Evolutionary conservation across 2,329 filamentous ascomycete genomes (phyloP), one percentile per base, ranked within the genome.

Genomic region (Exophiala lecanii-corni): DNA sequence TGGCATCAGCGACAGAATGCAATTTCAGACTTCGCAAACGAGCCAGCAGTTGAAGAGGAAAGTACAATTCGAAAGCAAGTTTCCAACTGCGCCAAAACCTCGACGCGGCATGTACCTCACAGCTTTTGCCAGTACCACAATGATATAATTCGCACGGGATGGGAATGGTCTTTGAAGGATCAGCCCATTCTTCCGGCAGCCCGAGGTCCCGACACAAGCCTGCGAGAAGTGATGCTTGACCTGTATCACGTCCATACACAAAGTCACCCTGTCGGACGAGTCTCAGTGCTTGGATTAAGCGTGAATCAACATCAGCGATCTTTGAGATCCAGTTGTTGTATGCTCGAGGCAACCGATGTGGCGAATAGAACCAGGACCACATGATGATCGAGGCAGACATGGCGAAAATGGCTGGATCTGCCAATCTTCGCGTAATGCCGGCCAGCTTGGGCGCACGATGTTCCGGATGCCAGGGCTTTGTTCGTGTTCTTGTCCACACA

Each of bases 321-420:
- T 82, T 80, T 30, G 75, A 78, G 55, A 94, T 92, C 87, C 88
- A 94, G 59, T 81, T 82, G 56, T 81, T 82, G 67, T 94, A 94
- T 30, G 81, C 74, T 19, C 69, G 73, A 2, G 88, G 88, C 1
- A 94, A 73, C 15, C 78, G 74, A 25, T 78, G 72, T 0, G 87
- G 86, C 7, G 71, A 62, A 66, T 91, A 94, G 61, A 94, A 82
- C 85, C 86, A 94, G 13, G 86, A 77, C 83, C 86, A 91, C 88
- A 94, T 94, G 54, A 94, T 82, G 26, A 86, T 67, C 16, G 81
- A 83, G 28, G 78, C 81, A 15, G 85, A 89, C 23, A 74, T 62
- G 33, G 83, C 79, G 62, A 94, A 94, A 13, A 89, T 66, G 4
- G 76, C 65, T 3, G 85, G 77, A 58, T 91, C 84, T n/a, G 78